These are phyloP conservation scores for Ramalina peruviana DNA, from an alignment of 495 filamentous ascomycete species.

Conservation along the genomic window DNA sequence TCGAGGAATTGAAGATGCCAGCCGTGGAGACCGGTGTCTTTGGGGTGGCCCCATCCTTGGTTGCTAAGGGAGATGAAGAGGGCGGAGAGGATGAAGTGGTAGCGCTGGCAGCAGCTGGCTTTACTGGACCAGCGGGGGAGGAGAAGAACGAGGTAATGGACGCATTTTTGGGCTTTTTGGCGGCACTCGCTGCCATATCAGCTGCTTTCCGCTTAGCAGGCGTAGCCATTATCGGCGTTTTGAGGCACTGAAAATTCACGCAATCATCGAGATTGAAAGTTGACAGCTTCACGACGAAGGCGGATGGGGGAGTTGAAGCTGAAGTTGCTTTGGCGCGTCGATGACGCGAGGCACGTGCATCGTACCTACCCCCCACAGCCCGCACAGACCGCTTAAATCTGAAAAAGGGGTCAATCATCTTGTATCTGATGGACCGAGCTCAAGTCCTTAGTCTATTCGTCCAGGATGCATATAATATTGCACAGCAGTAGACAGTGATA, in stretches of 20 bases:
- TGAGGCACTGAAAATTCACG: neutral
- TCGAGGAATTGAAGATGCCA: conserved; percentile 17
- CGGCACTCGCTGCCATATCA: conserved; percentile 28
- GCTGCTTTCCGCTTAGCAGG: conserved; percentile 55
- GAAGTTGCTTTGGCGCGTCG: neutral
- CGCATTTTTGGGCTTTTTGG: conserved; percentile 63
- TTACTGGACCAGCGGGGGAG: conserved; percentile 16
- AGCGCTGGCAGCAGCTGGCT: conserved; percentile 4
- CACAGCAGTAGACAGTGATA: no score
- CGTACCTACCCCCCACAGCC: no score
- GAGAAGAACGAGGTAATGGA: conserved; percentile 56
- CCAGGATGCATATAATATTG: no score
- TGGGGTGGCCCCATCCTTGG: conserved; percentile 6
- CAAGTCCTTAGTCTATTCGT: no score
- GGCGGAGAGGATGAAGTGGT: conserved; percentile 3
- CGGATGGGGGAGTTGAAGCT: neutral
- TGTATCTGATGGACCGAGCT: no score
- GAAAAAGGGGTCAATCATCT: no score
- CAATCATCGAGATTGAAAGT: neutral
- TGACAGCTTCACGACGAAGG: neutral
- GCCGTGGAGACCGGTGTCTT: conserved; percentile 33
- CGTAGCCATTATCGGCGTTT: conserved; percentile 11
- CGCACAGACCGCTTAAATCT: no score
- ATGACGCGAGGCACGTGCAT: neutral
- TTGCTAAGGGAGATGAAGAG: conserved; percentile 4